Conservation (phyloP, 2,329 filamentous ascomycete genomes). For the Exophiala sideris region DNA sequence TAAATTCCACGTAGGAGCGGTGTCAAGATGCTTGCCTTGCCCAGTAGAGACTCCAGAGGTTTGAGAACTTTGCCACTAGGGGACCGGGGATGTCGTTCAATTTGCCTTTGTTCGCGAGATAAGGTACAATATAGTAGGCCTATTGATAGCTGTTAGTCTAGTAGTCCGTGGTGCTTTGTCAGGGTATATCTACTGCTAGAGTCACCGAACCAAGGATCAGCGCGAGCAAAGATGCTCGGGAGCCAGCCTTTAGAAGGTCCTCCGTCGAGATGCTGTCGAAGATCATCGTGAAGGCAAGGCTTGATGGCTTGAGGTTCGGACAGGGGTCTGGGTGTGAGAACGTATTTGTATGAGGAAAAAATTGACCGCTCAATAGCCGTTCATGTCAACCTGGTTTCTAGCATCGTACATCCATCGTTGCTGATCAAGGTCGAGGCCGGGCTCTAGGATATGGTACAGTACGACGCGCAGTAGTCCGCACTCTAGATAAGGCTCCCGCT, state of each 20-base stretch:
- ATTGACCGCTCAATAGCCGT: neutral
- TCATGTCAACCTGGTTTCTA: neutral
- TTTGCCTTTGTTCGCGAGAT: neutral
- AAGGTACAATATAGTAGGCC: neutral
- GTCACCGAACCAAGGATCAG: neutral
- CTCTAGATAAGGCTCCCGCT: too few species aligned
- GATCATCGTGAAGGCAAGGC: neutral
- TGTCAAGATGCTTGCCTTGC: neutral
- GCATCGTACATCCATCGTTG: too few species aligned
- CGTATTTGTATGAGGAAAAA: neutral
- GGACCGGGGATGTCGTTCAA: neutral
- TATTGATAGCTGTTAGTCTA: neutral
- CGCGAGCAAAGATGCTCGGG: neutral
- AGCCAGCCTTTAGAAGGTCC: neutral
- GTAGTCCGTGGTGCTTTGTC: neutral
- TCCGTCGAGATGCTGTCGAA: neutral
- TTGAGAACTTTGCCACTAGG: neutral
- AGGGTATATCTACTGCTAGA: neutral
- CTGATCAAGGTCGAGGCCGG: too few species aligned
- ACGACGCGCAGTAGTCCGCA: too few species aligned
- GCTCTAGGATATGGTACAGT: too few species aligned
- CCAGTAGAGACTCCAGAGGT: conserved; percentile 4
- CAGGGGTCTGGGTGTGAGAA: too few species aligned
- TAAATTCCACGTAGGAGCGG: neutral
- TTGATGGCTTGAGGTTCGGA: neutral